Conservation (phyloP, 495 filamentous ascomycete genomes). For the Xanthoparmelia taractica region DNA sequence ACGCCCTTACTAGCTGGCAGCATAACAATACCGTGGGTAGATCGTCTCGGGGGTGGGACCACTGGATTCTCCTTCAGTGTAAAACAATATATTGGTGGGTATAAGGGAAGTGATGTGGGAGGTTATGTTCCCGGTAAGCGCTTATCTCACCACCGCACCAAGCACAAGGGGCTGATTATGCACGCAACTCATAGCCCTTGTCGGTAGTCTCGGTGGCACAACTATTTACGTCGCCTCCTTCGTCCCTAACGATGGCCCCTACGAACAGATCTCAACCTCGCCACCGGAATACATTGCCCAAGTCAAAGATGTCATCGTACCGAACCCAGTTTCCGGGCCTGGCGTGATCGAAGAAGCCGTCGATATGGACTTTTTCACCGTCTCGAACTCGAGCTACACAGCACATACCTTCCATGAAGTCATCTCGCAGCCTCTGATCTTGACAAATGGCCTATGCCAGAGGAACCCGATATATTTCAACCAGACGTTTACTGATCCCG, state of each 20-base stretch:
- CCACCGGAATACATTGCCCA: constrained; percentile 14
- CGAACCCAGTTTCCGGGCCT: constrained; percentile 23
- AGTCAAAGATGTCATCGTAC: constrained; percentile 20
- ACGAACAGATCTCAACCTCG: constrained; percentile 11
- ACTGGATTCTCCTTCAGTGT: constrained; percentile 13
- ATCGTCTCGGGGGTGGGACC: constrained; percentile 17
- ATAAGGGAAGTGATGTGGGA: not conserved
- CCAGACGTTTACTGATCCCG: constrained; percentile 16
- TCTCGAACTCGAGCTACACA: constrained; percentile 10
- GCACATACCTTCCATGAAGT: constrained; percentile 14
- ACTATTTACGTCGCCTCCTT: constrained; percentile 17
- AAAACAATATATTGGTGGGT: constrained; percentile 10
- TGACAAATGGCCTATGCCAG: constrained; percentile 15
- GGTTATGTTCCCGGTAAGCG: constrained; percentile 7
- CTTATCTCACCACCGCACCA: not conserved
- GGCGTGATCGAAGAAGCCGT: constrained; percentile 14
- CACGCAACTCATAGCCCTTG: constrained; percentile 6
- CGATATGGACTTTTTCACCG: constrained; percentile 18
- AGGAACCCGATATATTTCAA: constrained; percentile 21
- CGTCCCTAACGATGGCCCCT: constrained; percentile 18
- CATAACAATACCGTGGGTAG: constrained; percentile 15
- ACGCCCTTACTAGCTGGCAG: constrained; percentile 8
- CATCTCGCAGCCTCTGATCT: constrained; percentile 18
- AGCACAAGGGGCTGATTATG: not conserved
- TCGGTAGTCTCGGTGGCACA: constrained; percentile 17